Evolutionary conservation across 169 alveolate species (phyloP).

Genomic region (Perkinsus olseni): DNA sequence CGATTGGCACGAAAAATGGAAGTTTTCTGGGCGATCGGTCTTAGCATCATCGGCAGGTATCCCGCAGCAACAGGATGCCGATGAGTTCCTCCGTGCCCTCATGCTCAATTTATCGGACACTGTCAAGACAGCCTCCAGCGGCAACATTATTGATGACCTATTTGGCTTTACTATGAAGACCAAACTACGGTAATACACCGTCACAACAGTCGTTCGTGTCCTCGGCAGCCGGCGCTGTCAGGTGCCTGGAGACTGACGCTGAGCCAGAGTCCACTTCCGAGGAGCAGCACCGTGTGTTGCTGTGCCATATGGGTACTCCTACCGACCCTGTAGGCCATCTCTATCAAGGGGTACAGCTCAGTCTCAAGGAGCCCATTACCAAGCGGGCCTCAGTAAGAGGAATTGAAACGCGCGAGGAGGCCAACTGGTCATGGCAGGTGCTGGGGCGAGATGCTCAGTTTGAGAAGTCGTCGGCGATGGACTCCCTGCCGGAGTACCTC

Average conservation of each 20-base stretch:
- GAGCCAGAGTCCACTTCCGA: constrained; percentile 1
- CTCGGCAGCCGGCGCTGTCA: background rate
- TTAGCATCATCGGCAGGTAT: no score
- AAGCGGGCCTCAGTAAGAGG: background rate
- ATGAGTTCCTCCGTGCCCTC: constrained; percentile 5
- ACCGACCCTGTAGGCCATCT: constrained; percentile 13
- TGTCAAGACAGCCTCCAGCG: background rate
- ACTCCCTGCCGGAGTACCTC: background rate
- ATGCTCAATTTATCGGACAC: background rate
- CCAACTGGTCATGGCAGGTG: background rate
- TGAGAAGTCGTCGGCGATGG: constrained; percentile 9
- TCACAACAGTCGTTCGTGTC: no score
- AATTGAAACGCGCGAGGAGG: background rate
- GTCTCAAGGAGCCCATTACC: constrained; percentile 2
- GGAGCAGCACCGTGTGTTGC: background rate
- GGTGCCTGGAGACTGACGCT: constrained; percentile 6
- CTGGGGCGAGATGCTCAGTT: constrained; percentile 4
- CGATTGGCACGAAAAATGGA: no score
- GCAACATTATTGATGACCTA: background rate
- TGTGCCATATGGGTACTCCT: constrained; percentile 15
- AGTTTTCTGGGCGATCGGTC: no score
- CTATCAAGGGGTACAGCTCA: constrained; percentile 1
- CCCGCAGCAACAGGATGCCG: constrained; percentile 17
- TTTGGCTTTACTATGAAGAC: constrained; percentile 5
- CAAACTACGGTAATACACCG: background rate